phyloP scores from a whole-genome alignment of 176 grass and related monocot species.

The Puya raimondii region DNA sequence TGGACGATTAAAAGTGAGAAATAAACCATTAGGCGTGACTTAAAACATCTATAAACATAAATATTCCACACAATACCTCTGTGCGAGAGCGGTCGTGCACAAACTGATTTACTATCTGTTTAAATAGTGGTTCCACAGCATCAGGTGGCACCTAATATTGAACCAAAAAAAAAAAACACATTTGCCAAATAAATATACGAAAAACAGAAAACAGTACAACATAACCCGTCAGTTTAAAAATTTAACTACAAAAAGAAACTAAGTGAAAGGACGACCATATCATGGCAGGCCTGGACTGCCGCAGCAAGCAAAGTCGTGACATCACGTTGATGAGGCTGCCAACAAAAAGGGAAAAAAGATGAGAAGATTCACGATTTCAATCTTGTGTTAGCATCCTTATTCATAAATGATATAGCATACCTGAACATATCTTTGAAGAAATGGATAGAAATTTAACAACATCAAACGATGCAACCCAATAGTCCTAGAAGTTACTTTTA shows the following conservation, averaged over 20 bases:
- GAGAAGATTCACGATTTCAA: neutral
- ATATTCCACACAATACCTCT: conserved; percentile 38
- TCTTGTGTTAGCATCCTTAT: neutral
- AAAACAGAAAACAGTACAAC: neutral
- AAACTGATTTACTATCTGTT: conserved; percentile 98
- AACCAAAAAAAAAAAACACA: neutral
- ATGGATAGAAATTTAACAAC: conserved; percentile 78
- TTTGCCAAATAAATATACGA: neutral
- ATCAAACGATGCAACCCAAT: conserved; percentile 81
- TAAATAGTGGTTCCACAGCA: conserved; percentile 92
- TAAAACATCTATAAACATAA: neutral
- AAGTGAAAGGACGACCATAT: conserved; percentile 47
- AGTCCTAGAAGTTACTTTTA: conserved; percentile 84
- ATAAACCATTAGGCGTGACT: too few species aligned
- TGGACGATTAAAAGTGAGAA: too few species aligned
- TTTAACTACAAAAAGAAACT: neutral
- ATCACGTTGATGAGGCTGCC: conserved; percentile 89
- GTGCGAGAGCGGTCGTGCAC: conserved; percentile 88
- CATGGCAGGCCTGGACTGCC: conserved; percentile 92
- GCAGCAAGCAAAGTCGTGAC: conserved; percentile 91
- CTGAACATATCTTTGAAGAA: conserved; percentile 89
- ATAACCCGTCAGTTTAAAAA: neutral
- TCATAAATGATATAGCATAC: conserved; percentile 31
- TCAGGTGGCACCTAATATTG: conserved; percentile 77
- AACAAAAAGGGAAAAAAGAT: conserved; percentile 14